A percentile compares a stretch with the other conserved stretches of the same genome.
Conservation (phyloP, 805 yeast genomes). For the Nakazawaea ernobii region DNA sequence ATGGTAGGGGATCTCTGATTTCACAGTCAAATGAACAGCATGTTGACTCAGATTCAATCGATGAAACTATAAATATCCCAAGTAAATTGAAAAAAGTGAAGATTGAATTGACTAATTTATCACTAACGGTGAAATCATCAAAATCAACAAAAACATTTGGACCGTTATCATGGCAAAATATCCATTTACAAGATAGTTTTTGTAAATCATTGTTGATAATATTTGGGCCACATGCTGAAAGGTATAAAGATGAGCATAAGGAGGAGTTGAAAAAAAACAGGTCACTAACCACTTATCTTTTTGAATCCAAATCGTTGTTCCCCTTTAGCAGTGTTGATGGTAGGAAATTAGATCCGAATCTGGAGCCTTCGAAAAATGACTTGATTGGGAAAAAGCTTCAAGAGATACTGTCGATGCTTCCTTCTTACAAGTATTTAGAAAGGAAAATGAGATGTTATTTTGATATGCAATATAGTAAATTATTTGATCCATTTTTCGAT, state of each 20-base stretch:
- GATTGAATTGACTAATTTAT: constrained; percentile 1
- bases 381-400: constrained; percentile 4
- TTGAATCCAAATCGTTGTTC: constrained; percentile 1
- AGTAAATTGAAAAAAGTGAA: neutral
- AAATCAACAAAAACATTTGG: constrained; percentile 3
- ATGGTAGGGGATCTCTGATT: neutral
- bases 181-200: neutral
- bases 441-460: neutral
- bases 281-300: neutral
- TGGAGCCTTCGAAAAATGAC: constrained; percentile 5
- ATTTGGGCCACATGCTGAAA: neutral
- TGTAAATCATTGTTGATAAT: neutral
- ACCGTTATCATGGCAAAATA: constrained; percentile 9
- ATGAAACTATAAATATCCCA: neutral
- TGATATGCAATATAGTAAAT: neutral
- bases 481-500: constrained; percentile 3
- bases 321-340: neutral
- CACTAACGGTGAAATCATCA: neutral
- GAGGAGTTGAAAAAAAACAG: neutral
- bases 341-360: neutral
- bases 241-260: neutral
- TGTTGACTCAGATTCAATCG: too few species aligned
- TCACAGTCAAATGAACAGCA: neutral
- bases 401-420: neutral
- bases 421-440: constrained; percentile 5